Percentiles rank a stretch among this genome's conserved stretches.
Conservation (phyloP, 73 alveolate species). For the Paramecium sonneborni region DNA sequence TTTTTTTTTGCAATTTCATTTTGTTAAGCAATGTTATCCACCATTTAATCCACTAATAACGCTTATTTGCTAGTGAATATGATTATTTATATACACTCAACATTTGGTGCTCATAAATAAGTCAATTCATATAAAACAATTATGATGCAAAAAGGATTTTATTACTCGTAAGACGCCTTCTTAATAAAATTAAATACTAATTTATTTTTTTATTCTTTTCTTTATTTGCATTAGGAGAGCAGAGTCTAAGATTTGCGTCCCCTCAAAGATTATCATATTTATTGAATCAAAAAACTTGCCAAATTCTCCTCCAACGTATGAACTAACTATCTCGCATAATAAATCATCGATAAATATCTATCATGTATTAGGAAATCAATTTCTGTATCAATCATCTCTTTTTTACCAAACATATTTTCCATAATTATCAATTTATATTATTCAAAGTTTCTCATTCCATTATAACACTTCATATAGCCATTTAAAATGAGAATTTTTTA, state of each 20-base stretch:
- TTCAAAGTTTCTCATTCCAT: not conserved
- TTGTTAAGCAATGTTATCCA: too few relatives aligned
- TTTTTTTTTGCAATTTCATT: too few relatives aligned
- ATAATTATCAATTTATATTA: not conserved
- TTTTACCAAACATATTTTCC: not conserved
- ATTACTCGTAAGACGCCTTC: conserved; percentile 58
- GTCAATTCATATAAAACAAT: conserved; percentile 57
- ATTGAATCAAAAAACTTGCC: conserved; percentile 82
- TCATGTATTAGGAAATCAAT: conserved; percentile 56
- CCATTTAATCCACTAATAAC: conserved; percentile 68
- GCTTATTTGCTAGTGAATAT: conserved; percentile 4
- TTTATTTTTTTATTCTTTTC: not conserved
- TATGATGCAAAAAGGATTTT: conserved; percentile 56
- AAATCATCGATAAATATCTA: conserved; percentile 68
- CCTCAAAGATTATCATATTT: conserved; percentile 92
- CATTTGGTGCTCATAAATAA: conserved; percentile 49
- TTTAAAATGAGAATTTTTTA: conserved; percentile 7
- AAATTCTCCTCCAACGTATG: conserved; percentile 60
- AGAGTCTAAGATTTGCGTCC: conserved; percentile 84
- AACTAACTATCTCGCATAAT: conserved; percentile 73
- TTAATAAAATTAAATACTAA: conserved; percentile 37
- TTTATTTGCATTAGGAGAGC: conserved; percentile 81
- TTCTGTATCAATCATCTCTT: conserved; percentile 64
- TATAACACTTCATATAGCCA: conserved; percentile 11
- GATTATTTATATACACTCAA: conserved; percentile 39